These are phyloP conservation scores for Penicillium carneum DNA, from an alignment of 2,329 filamentous ascomycete species.

Conservation along the genomic window DNA sequence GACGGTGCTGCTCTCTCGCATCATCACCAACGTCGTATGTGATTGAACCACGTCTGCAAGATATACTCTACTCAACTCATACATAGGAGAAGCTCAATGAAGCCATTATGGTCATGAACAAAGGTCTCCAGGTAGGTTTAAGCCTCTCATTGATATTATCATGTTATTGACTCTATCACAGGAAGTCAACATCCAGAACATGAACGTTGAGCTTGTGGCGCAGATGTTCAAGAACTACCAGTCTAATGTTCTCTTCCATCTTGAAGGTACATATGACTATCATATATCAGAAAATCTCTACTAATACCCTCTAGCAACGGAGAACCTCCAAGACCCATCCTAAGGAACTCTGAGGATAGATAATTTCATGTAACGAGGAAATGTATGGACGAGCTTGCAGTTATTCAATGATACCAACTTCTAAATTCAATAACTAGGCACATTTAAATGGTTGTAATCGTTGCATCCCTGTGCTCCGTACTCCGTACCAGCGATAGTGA, in stretches of 20 bases:
- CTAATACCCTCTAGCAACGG: conserved; percentile 69
- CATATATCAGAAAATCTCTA: background rate
- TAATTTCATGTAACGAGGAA: conserved; percentile 20
- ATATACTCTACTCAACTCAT: conserved; percentile 21
- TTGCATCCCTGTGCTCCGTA: background rate
- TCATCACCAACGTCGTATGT: conserved; percentile 94
- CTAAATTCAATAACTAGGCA: background rate
- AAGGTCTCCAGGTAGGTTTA: conserved; percentile 75
- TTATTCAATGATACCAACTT: conserved; percentile 15
- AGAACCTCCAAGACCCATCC: conserved; percentile 79
- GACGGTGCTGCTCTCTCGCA: conserved; percentile 87
- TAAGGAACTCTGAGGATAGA: conserved; percentile 47
- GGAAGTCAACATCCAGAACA: conserved; percentile 98
- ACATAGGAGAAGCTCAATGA: conserved; percentile 94
- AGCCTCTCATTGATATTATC: background rate
- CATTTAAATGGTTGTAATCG: background rate
- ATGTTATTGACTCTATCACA: conserved; percentile 47
- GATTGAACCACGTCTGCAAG: background rate
- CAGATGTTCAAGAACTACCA: conserved; percentile 99
- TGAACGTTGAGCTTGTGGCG: conserved; percentile 96
- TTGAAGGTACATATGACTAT: conserved; percentile 75
- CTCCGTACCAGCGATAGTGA: conserved; percentile 10
- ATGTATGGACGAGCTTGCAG: conserved; percentile 19
- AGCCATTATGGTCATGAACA: conserved; percentile 89
- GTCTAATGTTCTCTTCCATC: conserved; percentile 93